A percentile compares a stretch with the other conserved stretches of the same genome.
These are phyloP conservation scores for Pseudogymnoascus sp. DNA, from an alignment of 2,329 filamentous ascomycete species.

Conservation along the genomic window DNA sequence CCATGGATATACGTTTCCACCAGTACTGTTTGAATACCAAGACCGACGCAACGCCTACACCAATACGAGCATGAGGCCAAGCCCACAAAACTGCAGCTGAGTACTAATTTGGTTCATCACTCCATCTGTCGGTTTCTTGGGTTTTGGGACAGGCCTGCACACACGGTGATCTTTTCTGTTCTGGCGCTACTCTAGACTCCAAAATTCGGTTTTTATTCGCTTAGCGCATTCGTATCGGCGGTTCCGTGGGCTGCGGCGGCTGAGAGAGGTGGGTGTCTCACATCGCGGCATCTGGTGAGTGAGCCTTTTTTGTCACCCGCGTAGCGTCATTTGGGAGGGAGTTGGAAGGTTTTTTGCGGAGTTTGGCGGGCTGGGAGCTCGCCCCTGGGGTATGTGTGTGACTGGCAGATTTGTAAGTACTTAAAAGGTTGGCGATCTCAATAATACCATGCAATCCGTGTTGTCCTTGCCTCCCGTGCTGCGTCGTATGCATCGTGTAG, in stretches of 20 bases:
- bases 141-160: background rate
- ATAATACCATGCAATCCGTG: slow-evolving; percentile 6
- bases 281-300: slow-evolving; percentile 2
- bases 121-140: slow-evolving; percentile 7
- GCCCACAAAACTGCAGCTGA: slow-evolving; percentile 7
- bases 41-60: background rate
- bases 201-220: background rate
- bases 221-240: background rate
- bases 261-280: slow-evolving; percentile 5
- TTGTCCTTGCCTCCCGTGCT: background rate
- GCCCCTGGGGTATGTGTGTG: background rate
- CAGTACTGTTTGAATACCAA: background rate
- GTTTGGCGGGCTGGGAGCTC: background rate
- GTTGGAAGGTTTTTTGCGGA: background rate
- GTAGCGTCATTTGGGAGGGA: slow-evolving; percentile 2
- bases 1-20: background rate
- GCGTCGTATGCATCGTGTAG: background rate
- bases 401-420: slow-evolving; percentile 8
- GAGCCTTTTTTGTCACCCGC: slow-evolving; percentile 3
- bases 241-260: background rate
- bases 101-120: slow-evolving; percentile 11
- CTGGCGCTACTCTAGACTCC: background rate
- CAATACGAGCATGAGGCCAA: background rate
- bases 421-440: slow-evolving; percentile 9
- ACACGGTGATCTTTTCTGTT: background rate